Conservation (phyloP, 108 stramenopile species). For the Cyclotella choctawhatcheeana region DNA sequence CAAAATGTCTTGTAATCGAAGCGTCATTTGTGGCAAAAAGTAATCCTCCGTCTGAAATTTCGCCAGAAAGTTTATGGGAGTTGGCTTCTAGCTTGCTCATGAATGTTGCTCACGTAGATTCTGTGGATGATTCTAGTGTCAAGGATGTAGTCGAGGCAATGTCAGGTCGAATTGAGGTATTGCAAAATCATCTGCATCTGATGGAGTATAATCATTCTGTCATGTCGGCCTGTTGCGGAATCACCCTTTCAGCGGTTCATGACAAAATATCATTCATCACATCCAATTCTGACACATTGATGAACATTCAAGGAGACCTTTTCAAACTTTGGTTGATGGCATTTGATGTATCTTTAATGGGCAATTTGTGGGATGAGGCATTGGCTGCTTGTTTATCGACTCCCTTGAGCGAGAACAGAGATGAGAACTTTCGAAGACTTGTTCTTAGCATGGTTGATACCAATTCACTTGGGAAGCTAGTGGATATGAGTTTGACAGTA, state of each 20-base stretch:
- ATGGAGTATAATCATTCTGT: conserved; percentile 12
- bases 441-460: conserved; percentile 80
- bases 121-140: conserved; percentile 11
- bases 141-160: conserved; percentile 14
- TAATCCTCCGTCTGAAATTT: conserved; percentile 8
- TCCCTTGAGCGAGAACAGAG: conserved; percentile 45
- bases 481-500: conserved; percentile 61
- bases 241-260: conserved; percentile 23
- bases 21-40: conserved; percentile 30
- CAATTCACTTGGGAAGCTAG: conserved; percentile 66
- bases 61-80: conserved; percentile 31
- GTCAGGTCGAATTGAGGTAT: conserved; percentile 22
- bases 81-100: conserved; percentile 42
- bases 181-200: conserved; percentile 32
- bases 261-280: conserved; percentile 34
- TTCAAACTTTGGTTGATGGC: conserved; percentile 60
- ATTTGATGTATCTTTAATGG: conserved; percentile 61
- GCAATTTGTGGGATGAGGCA: conserved; percentile 71
- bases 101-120: conserved; percentile 20
- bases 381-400: conserved; percentile 62
- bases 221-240: conserved; percentile 19
- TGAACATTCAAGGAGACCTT: conserved; percentile 62
- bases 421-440: conserved; percentile 55
- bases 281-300: conserved; percentile 10
- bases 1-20: conserved; percentile 75